A percentile compares a stretch with the other conserved stretches of the same genome.
Evolutionary conservation across 2,329 filamentous ascomycete species (phyloP).

Genomic region (Juglanconis oblonga): DNA sequence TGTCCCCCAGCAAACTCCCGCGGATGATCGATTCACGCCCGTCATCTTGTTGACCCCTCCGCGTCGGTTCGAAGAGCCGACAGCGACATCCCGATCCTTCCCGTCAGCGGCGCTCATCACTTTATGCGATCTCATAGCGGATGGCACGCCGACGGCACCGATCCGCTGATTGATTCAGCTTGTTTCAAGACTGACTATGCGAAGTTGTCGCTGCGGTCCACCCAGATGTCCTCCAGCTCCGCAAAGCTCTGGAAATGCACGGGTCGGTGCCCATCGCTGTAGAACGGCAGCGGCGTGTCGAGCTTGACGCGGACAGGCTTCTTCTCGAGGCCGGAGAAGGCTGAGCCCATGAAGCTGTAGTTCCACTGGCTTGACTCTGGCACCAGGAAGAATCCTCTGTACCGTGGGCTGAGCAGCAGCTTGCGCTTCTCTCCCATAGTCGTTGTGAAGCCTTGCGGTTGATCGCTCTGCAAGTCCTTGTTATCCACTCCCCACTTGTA

Average conservation of each 20-base stretch:
- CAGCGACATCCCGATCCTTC: background rate
- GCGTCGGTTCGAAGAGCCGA: background rate
- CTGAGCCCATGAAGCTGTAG: slow-evolving; percentile 95
- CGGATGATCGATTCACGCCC: background rate
- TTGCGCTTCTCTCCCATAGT: slow-evolving; percentile 95
- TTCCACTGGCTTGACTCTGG: slow-evolving; percentile 92
- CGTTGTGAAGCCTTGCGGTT: slow-evolving; percentile 89
- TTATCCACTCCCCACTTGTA: slow-evolving; percentile 98
- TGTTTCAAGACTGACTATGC: slow-evolving; percentile 53
- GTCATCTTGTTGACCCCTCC: background rate
- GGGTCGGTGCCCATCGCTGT: slow-evolving; percentile 87
- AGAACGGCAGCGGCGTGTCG: slow-evolving; percentile 86
- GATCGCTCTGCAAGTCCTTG: slow-evolving; percentile 86
- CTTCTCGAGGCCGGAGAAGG: slow-evolving; percentile 86
- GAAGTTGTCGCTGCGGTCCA: slow-evolving; percentile 90
- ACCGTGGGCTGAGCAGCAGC: slow-evolving; percentile 86
- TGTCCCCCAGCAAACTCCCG: background rate
- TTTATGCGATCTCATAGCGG: background rate
- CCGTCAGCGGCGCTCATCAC: background rate
- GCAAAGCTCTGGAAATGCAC: slow-evolving; percentile 97
- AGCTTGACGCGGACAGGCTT: slow-evolving; percentile 88
- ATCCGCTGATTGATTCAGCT: background rate
- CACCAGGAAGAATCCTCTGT: slow-evolving; percentile 93
- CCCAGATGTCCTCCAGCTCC: slow-evolving; percentile 94
- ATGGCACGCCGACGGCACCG: background rate